Conservation (phyloP, 768 basidiomycete genomes). For the Naganishia onofrii region DNA sequence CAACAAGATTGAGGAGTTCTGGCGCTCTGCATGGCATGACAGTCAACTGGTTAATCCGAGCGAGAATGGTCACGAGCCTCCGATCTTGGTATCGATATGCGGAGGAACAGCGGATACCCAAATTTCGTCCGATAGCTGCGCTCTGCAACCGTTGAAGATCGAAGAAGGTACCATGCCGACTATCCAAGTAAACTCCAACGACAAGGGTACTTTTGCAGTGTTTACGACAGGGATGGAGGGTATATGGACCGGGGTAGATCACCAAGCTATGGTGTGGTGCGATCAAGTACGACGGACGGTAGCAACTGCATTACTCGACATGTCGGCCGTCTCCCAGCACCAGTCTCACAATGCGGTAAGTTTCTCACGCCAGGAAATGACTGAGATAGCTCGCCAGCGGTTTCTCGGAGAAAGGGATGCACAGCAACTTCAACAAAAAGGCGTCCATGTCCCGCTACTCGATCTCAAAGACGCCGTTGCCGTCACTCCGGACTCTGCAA, state of each 20-base stretch:
- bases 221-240: conserved; percentile 85
- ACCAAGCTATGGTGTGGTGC: conserved; percentile 97
- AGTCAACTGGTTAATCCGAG: conserved; percentile 47
- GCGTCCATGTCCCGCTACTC: not conserved
- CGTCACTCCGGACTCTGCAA: not conserved
- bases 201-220: conserved; percentile 58
- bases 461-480: not conserved
- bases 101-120: conserved; percentile 89
- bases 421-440: not conserved
- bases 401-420: conserved; percentile 4
- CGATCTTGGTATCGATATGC: conserved; percentile 71
- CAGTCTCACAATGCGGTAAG: too few relatives aligned
- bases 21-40: conserved; percentile 30
- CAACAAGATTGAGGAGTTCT: conserved; percentile 52
- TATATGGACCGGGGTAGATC: conserved; percentile 93
- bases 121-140: conserved; percentile 86
- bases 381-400: conserved; percentile 2
- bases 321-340: conserved; percentile 5
- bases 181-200: conserved; percentile 54
- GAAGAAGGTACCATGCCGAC: not conserved
- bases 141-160: conserved; percentile 55
- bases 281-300: conserved; percentile 91
- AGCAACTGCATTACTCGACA: conserved; percentile 72
- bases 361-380: not conserved
- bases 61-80: conserved; percentile 56